Conservation (phyloP, 257 asterid genomes). For the Verbascum thapsus region DNA sequence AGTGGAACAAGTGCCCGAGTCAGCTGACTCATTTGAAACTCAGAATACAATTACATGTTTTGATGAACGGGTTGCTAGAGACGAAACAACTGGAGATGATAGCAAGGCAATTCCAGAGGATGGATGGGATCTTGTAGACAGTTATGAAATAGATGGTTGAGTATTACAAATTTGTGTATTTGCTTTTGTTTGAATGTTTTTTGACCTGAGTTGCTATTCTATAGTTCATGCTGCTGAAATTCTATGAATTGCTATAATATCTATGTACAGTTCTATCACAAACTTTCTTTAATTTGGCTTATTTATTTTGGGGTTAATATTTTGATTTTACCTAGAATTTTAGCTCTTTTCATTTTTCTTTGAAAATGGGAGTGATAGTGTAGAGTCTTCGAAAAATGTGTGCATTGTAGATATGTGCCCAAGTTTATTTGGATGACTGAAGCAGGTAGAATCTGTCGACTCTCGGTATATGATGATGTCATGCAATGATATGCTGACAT, state of each 20-base stretch:
- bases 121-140: constrained; percentile 70
- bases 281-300: not conserved
- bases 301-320: no score
- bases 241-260: not conserved
- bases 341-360: no score
- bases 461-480: no score
- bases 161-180: constrained; percentile 5
- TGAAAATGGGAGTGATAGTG: no score
- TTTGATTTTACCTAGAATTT: no score
- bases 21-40: constrained; percentile 19
- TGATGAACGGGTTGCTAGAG: constrained; percentile 29
- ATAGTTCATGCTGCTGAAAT: not conserved
- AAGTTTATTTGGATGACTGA: no score
- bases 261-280: not conserved
- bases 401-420: no score
- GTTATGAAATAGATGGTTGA: constrained; percentile 27
- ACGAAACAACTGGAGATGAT: constrained; percentile 33
- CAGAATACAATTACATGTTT: constrained; percentile 1
- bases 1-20: constrained; percentile 23
- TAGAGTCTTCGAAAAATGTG: no score
- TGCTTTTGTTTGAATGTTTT: not conserved
- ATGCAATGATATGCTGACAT: no score
- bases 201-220: constrained; percentile 14
- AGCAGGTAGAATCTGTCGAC: no score
- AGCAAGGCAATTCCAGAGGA: constrained; percentile 45